Base-by-base conservation (phyloP, 2,329 filamentous ascomycete genomes). In the Fusarium albosuccineum region DNA sequence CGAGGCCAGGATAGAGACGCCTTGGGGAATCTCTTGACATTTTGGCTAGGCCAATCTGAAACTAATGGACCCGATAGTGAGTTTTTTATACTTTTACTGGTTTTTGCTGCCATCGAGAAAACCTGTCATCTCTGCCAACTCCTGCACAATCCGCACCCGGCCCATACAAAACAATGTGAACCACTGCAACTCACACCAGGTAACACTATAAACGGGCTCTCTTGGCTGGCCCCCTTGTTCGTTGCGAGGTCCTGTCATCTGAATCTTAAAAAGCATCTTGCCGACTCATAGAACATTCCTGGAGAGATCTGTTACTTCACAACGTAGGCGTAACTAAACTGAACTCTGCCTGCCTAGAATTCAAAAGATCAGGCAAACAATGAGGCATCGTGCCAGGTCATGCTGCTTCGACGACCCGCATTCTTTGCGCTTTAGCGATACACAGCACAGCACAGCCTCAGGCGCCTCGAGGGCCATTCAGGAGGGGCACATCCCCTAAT, bases 401-500 rank as follows among this genome's bases (percentile, higher is more conserved):
- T 50, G 34, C 17, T 26, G n/a, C 56, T 58, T 39, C 39, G 27
- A 37, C 29, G 45, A 26, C 37, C 41, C 42, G 59, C 59, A 64
- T 59, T 67, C 40, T 42, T 46, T 50, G 36, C 49, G 55, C 37
- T 14, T 45, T 39, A 46, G 29, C n/a, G 51, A 42, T 54, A 40
- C 51, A 27, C 33, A 33, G 40, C 57, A 37, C 33, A 33, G 40
- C 57, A 37, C 66, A 63, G 46, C 54, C 54, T 62, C 40, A 48
- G 29, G 36, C 29, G 57, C 16, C 26, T 46, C 37, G 44, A 49
- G 46, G 61, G 58, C 52, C 57, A 59, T 68, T 44, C 62, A 62
- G 53, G 65, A 67, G 65, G 65, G 65, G 60, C 65, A 50, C 26
- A 40, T 62, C 58, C 65, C 65, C 65, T 68, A 66, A 67, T 58